A percentile compares a stretch with the other conserved stretches of the same genome.
phyloP scores from a whole-genome alignment of 495 filamentous ascomycete species.

The Tricharina praecox region DNA sequence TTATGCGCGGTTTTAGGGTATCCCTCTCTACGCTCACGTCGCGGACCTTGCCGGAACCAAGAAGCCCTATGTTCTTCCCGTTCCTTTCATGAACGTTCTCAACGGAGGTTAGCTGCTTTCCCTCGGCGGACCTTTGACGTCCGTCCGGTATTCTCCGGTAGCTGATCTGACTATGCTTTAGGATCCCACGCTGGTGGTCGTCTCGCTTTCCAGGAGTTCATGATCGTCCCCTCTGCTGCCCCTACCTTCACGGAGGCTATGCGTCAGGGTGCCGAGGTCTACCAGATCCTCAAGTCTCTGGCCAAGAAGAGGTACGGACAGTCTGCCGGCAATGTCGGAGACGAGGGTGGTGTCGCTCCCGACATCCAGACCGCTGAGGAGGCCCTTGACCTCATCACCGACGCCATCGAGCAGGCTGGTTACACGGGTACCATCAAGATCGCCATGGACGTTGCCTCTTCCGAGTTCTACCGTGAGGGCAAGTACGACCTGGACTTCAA shows the following conservation, averaged over 20 bases:
- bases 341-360: conserved; percentile 98
- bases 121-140: too few relatives aligned
- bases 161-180: too few relatives aligned
- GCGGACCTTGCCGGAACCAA: conserved; percentile 97
- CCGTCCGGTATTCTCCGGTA: conserved; percentile 25
- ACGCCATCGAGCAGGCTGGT: conserved; percentile 82
- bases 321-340: conserved; percentile 95
- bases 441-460: conserved; percentile 97
- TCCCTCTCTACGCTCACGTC: conserved; percentile 94
- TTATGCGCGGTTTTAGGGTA: conserved; percentile 41
- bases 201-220: conserved; percentile 99
- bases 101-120: conserved; percentile 55
- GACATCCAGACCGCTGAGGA: conserved; percentile 95
- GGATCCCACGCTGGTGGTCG: conserved; percentile 92
- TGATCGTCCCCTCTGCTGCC: conserved; percentile 82
- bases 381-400: conserved; percentile 90
- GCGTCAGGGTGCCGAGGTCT: conserved; percentile 89
- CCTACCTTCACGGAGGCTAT: conserved; percentile 86
- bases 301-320: conserved; percentile 99
- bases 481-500: conserved; percentile 94
- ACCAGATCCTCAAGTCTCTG: conserved; percentile 90
- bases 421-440: conserved; percentile 93
- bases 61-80: conserved; percentile 98
- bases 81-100: conserved; percentile 99
- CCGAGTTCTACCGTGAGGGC: conserved; percentile 97